A percentile compares a stretch with the other conserved stretches of the same genome.
Conservation (phyloP, 129 eudicot genomes). For the Sambucus nigra region DNA sequence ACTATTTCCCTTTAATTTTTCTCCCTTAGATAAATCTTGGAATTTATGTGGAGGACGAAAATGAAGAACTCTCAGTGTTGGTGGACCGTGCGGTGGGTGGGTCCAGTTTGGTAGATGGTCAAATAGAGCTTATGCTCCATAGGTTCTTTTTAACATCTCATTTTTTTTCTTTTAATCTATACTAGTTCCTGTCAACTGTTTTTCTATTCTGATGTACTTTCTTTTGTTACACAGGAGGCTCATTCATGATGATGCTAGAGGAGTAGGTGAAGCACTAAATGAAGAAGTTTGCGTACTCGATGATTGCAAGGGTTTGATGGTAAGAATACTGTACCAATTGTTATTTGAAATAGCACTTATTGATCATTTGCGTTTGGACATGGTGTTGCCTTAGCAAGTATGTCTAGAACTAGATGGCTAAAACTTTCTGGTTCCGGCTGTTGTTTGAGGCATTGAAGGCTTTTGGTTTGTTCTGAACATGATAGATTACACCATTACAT, state of each 20-base stretch:
- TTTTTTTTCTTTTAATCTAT: background rate
- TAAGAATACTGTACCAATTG: conserved; percentile 15
- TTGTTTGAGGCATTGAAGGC: no score
- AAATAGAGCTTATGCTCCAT: conserved; percentile 92
- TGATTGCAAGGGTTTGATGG: conserved; percentile 80
- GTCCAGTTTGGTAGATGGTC: conserved; percentile 82
- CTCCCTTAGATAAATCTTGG: conserved; percentile 73
- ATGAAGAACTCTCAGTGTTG: conserved; percentile 70
- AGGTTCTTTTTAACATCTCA: conserved; percentile 50
- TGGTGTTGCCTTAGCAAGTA: no score
- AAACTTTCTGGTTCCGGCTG: no score
- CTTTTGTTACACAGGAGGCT: conserved; percentile 52
- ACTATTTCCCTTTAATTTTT: background rate
- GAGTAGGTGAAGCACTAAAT: conserved; percentile 95
- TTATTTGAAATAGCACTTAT: no score
- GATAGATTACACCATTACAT: no score
- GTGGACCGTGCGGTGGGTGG: conserved; percentile 99
- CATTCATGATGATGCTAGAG: conserved; percentile 70
- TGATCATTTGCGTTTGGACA: background rate
- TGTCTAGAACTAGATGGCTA: no score
- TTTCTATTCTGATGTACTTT: background rate
- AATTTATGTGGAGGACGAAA: conserved; percentile 71
- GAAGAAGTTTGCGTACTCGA: conserved; percentile 63
- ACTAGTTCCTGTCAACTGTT: background rate
- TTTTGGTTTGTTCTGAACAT: no score